Conservation (phyloP, 371 early-diverging fungal species). For the Mucor piriformis region DNA sequence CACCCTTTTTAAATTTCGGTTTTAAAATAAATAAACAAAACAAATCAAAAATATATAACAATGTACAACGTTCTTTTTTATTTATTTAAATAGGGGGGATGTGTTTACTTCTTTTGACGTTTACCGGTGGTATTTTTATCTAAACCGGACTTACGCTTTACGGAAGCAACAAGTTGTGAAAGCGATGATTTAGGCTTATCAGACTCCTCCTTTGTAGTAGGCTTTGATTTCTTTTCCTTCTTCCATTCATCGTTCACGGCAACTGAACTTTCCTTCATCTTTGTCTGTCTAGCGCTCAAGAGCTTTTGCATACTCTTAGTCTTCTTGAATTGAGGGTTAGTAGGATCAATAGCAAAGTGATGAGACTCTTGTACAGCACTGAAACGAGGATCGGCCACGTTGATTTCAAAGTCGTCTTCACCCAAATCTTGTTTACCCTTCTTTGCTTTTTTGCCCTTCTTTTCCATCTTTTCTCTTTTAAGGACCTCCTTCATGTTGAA, state of each 20-base stretch:
- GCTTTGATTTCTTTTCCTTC: conserved; percentile 27
- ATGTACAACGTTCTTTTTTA: not conserved
- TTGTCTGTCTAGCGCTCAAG: conserved; percentile 71
- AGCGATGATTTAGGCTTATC: conserved; percentile 43
- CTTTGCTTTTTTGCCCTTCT: conserved; percentile 62
- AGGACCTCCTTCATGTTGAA: conserved; percentile 88
- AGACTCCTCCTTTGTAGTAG: not conserved
- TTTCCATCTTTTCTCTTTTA: conserved; percentile 89
- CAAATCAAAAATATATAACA: not conserved
- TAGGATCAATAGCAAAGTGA: conserved; percentile 95
- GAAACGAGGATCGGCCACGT: conserved; percentile 89
- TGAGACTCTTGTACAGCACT: conserved; percentile 77
- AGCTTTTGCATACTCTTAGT: conserved; percentile 88
- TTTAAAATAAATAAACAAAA: not conserved
- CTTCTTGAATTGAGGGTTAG: conserved; percentile 93
- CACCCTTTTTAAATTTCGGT: not conserved
- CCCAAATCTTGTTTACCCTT: conserved; percentile 47
- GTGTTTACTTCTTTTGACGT: conserved; percentile 47
- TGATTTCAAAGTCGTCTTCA: conserved; percentile 83
- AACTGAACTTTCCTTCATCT: conserved; percentile 26
- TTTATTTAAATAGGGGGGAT: not conserved
- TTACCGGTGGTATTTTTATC: conserved; percentile 41
- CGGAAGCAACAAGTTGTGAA: conserved; percentile 55
- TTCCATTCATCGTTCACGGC: conserved; percentile 41
- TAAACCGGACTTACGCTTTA: conserved; percentile 63